A percentile compares a stretch with the other conserved stretches of the same genome.
Evolutionary conservation across 495 filamentous ascomycete species (phyloP).

Genomic region (Neurospora sp.): DNA sequence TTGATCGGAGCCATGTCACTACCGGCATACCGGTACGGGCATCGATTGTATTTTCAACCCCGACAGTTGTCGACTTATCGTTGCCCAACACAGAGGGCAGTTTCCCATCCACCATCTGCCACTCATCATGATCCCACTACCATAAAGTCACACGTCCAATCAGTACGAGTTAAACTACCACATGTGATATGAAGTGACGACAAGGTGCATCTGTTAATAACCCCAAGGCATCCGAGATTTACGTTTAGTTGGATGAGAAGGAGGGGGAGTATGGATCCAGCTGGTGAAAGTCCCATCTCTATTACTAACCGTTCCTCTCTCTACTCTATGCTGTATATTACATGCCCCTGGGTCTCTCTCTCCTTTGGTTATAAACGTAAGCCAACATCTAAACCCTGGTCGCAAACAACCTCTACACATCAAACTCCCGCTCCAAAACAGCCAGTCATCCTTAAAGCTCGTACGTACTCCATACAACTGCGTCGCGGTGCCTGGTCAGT

Average conservation of each 20-base stretch:
- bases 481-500: background rate
- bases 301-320: background rate
- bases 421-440: background rate
- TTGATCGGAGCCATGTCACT: background rate
- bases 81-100: background rate
- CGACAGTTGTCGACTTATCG: background rate
- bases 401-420: background rate
- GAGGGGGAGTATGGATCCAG: background rate
- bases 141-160: slow-evolving; percentile 13
- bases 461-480: background rate
- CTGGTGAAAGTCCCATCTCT: background rate
- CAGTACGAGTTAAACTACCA: background rate
- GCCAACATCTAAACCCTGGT: background rate
- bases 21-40: background rate
- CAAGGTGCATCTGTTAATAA: background rate
- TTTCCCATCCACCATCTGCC: background rate
- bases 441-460: background rate
- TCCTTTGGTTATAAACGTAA: background rate
- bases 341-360: background rate
- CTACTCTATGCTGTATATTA: background rate
- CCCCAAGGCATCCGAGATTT: background rate
- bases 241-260: background rate
- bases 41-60: background rate
- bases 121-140: too few species aligned
- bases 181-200: slow-evolving; percentile 18